Conservation (phyloP, 108 stramenopile species). For the Aurantiochytrium sp. region DNA sequence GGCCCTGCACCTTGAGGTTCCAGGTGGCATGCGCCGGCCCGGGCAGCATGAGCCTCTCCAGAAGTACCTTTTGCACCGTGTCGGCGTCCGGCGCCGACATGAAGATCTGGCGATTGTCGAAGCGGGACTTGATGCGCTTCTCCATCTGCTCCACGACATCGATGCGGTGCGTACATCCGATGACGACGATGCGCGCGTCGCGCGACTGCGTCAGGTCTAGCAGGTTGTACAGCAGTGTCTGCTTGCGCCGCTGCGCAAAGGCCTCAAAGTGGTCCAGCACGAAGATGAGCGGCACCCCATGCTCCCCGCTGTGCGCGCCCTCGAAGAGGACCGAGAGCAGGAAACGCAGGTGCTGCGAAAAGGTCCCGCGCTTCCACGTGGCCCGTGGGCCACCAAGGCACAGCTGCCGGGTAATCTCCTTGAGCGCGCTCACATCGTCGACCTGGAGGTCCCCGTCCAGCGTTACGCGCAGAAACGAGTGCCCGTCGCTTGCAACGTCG, state of each 20-base stretch:
- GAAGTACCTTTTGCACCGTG: neutral
- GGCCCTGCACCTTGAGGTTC: neutral
- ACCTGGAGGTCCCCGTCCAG: neutral
- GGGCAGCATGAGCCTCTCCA: neutral
- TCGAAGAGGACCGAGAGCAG: conserved; percentile 24
- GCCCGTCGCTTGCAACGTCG: neutral
- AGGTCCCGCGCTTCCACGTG: neutral
- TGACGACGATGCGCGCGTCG: neutral
- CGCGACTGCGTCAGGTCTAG: conserved; percentile 35
- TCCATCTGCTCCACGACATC: conserved; percentile 37
- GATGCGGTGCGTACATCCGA: conserved; percentile 3
- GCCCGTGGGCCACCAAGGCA: neutral
- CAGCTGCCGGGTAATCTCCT: neutral
- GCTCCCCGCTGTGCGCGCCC: neutral
- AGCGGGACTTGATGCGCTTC: conserved; percentile 32
- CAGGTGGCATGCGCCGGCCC: neutral
- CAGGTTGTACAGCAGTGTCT: conserved; percentile 35
- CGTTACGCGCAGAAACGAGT: neutral
- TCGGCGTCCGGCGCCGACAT: neutral
- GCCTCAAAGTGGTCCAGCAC: conserved; percentile 35
- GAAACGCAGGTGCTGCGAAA: conserved; percentile 15
- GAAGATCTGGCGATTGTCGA: neutral
- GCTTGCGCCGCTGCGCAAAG: conserved; percentile 18
- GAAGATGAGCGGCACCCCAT: neutral
- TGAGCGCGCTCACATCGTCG: neutral